Base-by-base conservation (phyloP, 768 basidiomycete genomes). In the Collybia nuda region DNA sequence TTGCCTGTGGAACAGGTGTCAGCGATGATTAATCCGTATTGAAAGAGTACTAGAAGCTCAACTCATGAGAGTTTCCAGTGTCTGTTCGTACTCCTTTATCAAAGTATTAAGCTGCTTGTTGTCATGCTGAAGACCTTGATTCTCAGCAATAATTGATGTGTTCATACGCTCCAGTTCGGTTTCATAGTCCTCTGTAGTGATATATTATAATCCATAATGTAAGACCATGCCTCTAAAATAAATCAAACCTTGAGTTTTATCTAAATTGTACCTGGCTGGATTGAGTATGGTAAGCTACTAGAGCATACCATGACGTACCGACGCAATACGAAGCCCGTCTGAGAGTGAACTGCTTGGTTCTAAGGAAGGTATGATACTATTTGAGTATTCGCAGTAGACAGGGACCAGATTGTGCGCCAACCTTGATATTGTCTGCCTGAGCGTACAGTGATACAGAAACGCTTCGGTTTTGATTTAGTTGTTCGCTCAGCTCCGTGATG, bases 51-150 rank as follows among this genome's bases (percentile, higher is more conserved):
- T 40, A 35, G 40, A 51, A 57, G 52, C 61, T 61, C 56, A 67
- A 77, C 85, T 82, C 97, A 99, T 99, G 39, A 98, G 83, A 6
- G 80, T 90, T 68, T 99, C 97, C 26, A 99, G 72, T 0, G 96
- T 98, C 62, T 92, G 89, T 65, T 99, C 97, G 62, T 97, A 98
- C 65, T 99, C 97, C 61, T 94, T 94, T 60, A 98, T 86, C 47
- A 99, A 74, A 5, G 79, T 73, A 56, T 87, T 90, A 26, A 99
- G 78, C 59, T 98, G 96, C 65, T 97, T 96, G 75, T 98, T 99
- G 71, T 98, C 97, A 58, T 96, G 82, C 60, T 90, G 82, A 38
- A 99, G 73, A 5, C 73, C 70, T 58, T 89, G 86, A 64, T 98
- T 99, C 66, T 99, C 95, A 19, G 79, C 69, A 4, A 79, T 71